phyloP scores from a whole-genome alignment of 2,329 filamentous ascomycete genomes.

The Hirsutella thompsonii region DNA sequence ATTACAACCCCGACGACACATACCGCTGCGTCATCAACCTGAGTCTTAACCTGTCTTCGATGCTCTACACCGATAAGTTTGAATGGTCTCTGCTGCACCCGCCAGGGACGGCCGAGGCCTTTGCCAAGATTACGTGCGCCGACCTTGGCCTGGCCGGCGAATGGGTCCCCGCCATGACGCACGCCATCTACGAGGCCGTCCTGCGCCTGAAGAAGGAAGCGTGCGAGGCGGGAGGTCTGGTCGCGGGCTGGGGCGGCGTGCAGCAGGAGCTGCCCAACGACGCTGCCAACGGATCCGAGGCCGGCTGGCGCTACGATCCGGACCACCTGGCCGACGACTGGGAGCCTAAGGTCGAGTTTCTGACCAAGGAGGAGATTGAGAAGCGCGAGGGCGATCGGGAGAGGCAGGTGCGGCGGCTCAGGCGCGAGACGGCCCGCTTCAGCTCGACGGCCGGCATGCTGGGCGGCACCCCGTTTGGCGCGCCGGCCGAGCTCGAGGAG shows the following conservation, averaged over 20 bases:
- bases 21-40: constrained; percentile 88
- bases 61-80: constrained; percentile 92
- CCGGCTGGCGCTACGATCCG: constrained; percentile 91
- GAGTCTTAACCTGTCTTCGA: constrained; percentile 82
- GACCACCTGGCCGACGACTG: constrained; percentile 77
- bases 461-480: constrained; percentile 56
- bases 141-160: constrained; percentile 83
- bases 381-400: constrained; percentile 92
- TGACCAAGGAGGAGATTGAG: constrained; percentile 95
- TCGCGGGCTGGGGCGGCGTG: constrained; percentile 53
- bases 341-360: constrained; percentile 67
- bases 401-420: constrained; percentile 71
- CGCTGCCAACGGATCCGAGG: constrained; percentile 66
- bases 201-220: constrained; percentile 90
- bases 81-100: constrained; percentile 94
- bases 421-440: constrained; percentile 85
- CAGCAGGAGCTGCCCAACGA: constrained; percentile 72
- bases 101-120: constrained; percentile 80
- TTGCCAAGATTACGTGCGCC: constrained; percentile 84
- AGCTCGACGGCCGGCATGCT: constrained; percentile 75
- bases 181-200: constrained; percentile 93
- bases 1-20: constrained; percentile 82
- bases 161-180: constrained; percentile 88
- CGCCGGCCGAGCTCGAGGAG: constrained; percentile 44
- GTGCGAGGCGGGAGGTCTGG: constrained; percentile 78